phyloP scores from a whole-genome alignment of 2,329 filamentous ascomycete genomes.

The Magnaporthiopsis poae region DNA sequence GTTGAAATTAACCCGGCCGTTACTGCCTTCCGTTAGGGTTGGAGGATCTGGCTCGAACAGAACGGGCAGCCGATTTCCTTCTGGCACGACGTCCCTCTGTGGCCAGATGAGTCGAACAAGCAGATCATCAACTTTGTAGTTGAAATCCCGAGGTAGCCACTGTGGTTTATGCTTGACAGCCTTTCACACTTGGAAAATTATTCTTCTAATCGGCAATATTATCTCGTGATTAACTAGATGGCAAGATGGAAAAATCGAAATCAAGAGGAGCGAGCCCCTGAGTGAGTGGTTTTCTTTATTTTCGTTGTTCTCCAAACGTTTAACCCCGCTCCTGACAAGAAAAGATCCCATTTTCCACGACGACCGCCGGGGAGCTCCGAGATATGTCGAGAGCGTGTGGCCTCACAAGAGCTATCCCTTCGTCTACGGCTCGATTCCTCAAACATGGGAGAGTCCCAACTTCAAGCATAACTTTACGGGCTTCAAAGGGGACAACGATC shows the following conservation, averaged over 20 bases:
- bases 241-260: background rate
- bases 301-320: background rate
- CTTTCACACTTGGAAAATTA: background rate
- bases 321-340: background rate
- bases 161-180: constrained; percentile 15
- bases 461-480: too few species aligned
- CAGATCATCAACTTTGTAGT: constrained; percentile 29
- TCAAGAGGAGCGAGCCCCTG: background rate
- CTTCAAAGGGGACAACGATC: too few species aligned
- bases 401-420: constrained; percentile 34
- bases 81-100: constrained; percentile 33
- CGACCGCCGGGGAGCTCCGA: constrained; percentile 24
- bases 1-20: too few species aligned
- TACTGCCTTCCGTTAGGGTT: constrained; percentile 18
- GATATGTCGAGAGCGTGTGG: constrained; percentile 33
- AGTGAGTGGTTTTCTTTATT: background rate
- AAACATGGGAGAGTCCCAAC: constrained; percentile 35
- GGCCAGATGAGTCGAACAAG: constrained; percentile 24
- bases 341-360: constrained; percentile 33
- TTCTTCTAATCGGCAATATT: background rate
- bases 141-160: constrained; percentile 32
- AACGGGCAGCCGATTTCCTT: constrained; percentile 29
- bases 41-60: constrained; percentile 31
- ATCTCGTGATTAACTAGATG: background rate
- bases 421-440: constrained; percentile 32